Evolutionary conservation across 768 basidiomycete genomes (phyloP).

Genomic region (Leccinum uliginosum): DNA sequence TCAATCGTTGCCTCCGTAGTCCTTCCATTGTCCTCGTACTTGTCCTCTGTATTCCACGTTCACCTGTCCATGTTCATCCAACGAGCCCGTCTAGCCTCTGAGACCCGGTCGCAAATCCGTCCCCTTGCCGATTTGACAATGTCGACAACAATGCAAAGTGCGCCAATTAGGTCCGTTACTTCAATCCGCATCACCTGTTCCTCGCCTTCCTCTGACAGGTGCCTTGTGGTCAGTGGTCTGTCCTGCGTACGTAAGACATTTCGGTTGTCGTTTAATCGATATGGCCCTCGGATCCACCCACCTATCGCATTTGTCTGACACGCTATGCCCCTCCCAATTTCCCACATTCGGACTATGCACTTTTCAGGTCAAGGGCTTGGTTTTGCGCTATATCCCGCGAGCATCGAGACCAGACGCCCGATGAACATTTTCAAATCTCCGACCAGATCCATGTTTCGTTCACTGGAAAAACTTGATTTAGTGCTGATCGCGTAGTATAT

Average conservation of each 20-base stretch:
- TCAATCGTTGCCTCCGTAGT: slow-evolving; percentile 23
- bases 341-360: slow-evolving; percentile 30
- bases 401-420: slow-evolving; percentile 34
- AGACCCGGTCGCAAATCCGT: slow-evolving; percentile 27
- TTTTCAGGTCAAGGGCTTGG: slow-evolving; percentile 33
- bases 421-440: slow-evolving; percentile 35
- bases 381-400: slow-evolving; percentile 34
- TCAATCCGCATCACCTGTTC: slow-evolving; percentile 22
- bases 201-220: slow-evolving; percentile 30
- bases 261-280: slow-evolving; percentile 36
- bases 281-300: slow-evolving; percentile 36
- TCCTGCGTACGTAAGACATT: slow-evolving; percentile 31
- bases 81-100: slow-evolving; percentile 19
- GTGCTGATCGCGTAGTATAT: slow-evolving; percentile 38
- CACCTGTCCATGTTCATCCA: slow-evolving; percentile 21
- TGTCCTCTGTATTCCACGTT: slow-evolving; percentile 23
- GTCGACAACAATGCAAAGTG: slow-evolving; percentile 31
- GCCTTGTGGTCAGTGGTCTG: slow-evolving; percentile 31
- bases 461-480: slow-evolving; percentile 34
- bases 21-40: slow-evolving; percentile 25
- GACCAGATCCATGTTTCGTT: slow-evolving; percentile 34
- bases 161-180: slow-evolving; percentile 30
- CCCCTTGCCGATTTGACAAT: slow-evolving; percentile 26
- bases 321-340: slow-evolving; percentile 24
- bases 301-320: slow-evolving; percentile 31